A percentile compares a stretch with the other conserved stretches of the same genome.
Evolutionary conservation across 345 rosid genomes (phyloP).

Genomic region (Melastoma malabathricum): DNA sequence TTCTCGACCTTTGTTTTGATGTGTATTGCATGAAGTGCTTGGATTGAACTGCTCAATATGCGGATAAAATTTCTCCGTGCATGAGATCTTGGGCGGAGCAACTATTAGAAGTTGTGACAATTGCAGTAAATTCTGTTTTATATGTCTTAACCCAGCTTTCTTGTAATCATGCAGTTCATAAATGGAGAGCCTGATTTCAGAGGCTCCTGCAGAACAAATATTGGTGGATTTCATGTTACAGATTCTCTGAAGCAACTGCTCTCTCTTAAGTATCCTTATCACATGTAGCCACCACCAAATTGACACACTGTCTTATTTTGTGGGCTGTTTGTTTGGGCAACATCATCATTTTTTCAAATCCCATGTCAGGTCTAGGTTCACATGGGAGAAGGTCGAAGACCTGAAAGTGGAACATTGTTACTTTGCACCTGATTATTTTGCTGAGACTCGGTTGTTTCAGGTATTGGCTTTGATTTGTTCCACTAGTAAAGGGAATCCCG

Average conservation of each 20-base stretch:
- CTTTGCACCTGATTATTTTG: slow-evolving; percentile 58
- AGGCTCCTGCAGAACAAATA: slow-evolving; percentile 74
- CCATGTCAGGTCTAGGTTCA: slow-evolving; percentile 47
- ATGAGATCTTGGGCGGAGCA: too few relatives aligned
- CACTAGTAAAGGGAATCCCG: not conserved
- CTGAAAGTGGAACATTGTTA: slow-evolving; percentile 92
- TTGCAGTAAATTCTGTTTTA: too few relatives aligned
- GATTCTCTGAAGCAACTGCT: slow-evolving; percentile 88
- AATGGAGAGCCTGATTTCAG: slow-evolving; percentile 71
- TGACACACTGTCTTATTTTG: slow-evolving; percentile 8
- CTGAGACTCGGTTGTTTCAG: slow-evolving; percentile 66
- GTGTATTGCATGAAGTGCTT: not conserved
- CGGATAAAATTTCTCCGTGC: too few relatives aligned
- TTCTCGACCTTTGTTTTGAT: not conserved
- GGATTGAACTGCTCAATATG: too few relatives aligned
- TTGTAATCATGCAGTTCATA: slow-evolving; percentile 42
- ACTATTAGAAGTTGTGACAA: too few relatives aligned
- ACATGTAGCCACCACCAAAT: slow-evolving; percentile 36
- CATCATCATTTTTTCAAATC: slow-evolving; percentile 7
- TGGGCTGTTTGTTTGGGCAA: not conserved
- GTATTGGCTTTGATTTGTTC: slow-evolving; percentile 18
- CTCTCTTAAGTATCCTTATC: slow-evolving; percentile 88
- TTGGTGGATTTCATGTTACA: slow-evolving; percentile 88
- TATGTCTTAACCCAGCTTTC: not conserved
- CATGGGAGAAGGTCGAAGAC: slow-evolving; percentile 97